Conservation (phyloP, 331 rosid species). For the Phaseolus coccineus region DNA sequence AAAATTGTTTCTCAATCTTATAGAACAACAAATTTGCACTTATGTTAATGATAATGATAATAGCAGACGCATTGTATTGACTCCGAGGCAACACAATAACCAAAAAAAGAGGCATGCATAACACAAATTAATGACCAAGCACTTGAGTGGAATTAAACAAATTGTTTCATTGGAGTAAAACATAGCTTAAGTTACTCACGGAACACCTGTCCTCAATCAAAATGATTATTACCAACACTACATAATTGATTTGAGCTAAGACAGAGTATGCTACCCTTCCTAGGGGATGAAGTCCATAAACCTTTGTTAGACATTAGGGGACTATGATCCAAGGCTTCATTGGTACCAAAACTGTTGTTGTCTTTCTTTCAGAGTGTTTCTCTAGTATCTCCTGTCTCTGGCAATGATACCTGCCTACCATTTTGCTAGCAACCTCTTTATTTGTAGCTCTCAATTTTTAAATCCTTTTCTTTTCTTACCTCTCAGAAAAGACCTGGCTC, state of each 20-base stretch:
- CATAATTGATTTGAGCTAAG: constrained; percentile 32
- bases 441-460: constrained; percentile 37
- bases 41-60: not conserved
- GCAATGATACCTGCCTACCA: constrained; percentile 66
- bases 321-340: constrained; percentile 11
- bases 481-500: constrained; percentile 36
- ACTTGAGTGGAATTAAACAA: constrained; percentile 16
- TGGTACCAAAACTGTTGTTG: constrained; percentile 44
- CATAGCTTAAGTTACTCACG: not conserved
- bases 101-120: not conserved
- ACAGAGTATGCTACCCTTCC: not conserved
- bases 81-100: constrained; percentile 10
- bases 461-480: constrained; percentile 4
- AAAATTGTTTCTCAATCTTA: not conserved
- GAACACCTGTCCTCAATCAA: constrained; percentile 3
- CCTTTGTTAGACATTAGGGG: not conserved
- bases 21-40: not conserved
- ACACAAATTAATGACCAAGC: constrained; percentile 2
- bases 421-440: constrained; percentile 50
- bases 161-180: constrained; percentile 14
- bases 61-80: not conserved
- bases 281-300: not conserved
- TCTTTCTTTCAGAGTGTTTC: constrained; percentile 48
- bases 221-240: constrained; percentile 28
- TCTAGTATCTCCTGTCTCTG: constrained; percentile 47